Conservation (phyloP, 2,329 filamentous ascomycete genomes). For the Endocalyx cinctus region DNA sequence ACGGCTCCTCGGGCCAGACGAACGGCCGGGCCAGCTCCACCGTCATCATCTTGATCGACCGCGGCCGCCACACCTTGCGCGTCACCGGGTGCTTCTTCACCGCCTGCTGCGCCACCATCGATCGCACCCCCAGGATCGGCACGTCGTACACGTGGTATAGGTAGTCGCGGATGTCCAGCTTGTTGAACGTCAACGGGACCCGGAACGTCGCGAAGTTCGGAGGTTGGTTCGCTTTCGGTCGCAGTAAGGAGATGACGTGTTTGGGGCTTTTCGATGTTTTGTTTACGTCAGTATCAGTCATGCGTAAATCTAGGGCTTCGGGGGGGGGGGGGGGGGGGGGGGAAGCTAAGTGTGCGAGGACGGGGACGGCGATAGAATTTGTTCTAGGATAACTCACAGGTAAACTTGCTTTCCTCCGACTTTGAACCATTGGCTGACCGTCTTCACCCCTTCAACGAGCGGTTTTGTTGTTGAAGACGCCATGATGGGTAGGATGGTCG, state of each 20-base stretch:
- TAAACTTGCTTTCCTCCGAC: constrained; percentile 27
- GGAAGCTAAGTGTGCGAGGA: too few relatives aligned
- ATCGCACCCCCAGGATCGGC: constrained; percentile 67
- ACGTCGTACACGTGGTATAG: constrained; percentile 82
- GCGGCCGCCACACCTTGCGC: constrained; percentile 64
- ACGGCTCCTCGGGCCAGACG: constrained; percentile 72
- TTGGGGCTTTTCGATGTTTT: constrained; percentile 62
- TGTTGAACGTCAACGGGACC: constrained; percentile 89
- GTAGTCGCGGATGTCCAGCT: constrained; percentile 95
- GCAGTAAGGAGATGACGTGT: constrained; percentile 75
- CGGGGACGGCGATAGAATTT: too few relatives aligned
- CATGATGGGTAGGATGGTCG: constrained; percentile 12
- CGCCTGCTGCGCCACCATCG: constrained; percentile 68
- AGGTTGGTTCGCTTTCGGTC: constrained; percentile 59
- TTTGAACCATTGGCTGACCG: constrained; percentile 19
- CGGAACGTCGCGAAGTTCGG: constrained; percentile 84
- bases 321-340: too few relatives aligned
- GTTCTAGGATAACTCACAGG: too few relatives aligned
- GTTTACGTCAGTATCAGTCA: not conserved
- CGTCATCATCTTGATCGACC: constrained; percentile 85
- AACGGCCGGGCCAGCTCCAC: constrained; percentile 86
- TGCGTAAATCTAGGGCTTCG: too few relatives aligned
- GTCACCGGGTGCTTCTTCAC: constrained; percentile 42
- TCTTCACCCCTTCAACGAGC: constrained; percentile 9
- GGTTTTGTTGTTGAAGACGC: constrained; percentile 5